Base-by-base conservation (phyloP, 306 rosid genomes). In the Cyclanthera cordifolia region DNA sequence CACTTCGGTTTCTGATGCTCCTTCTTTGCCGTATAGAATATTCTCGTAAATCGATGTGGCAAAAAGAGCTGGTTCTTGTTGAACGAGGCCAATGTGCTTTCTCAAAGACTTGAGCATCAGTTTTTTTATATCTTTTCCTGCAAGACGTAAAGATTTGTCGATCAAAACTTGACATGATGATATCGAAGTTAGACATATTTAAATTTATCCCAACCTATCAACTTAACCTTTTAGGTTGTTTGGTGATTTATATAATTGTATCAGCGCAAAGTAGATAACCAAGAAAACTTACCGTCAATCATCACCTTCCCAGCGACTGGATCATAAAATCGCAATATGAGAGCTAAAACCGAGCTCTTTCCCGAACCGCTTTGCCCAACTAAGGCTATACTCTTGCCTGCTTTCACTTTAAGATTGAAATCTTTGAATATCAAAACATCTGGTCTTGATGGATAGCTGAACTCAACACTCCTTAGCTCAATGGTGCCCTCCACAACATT, bases 361-460 rank as follows among this genome's bases (percentile, higher is more conserved):
- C 98, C 98, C 17, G 98, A 89, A 27, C 98, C 98, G 71, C 98
- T 93, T 82, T 89, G 98, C 23, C 98, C 96, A 47, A 87, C 96
- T 25, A 93, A 74, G 23, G 98, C 98, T 74, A 89, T 69, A 76
- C 91, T 86, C 72, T 80, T 86, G 24, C 96, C 95, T 24, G 90
- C 76, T 41, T 82, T 87, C 64, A 93, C 91, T 78, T 67, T 82
- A 6, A 93, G 80, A 70, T 79, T 89, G 78, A 93, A 93, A 77
- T 90, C 96, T 82, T 76, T 85, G 78, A 89, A 93, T 75, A 93
- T 88, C 69, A 80, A 69, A 11, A 83, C 91, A 41, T 93, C 90
- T 24, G 98, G 96, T 67, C 98, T 85, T 61, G 98, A 84, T 39
- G 98, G 98, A 85, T 87, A 93, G 69, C 85, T 77, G 76, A 93